phyloP scores from a whole-genome alignment of 148 eudicot species.

The Polygonum aviculare region DNA sequence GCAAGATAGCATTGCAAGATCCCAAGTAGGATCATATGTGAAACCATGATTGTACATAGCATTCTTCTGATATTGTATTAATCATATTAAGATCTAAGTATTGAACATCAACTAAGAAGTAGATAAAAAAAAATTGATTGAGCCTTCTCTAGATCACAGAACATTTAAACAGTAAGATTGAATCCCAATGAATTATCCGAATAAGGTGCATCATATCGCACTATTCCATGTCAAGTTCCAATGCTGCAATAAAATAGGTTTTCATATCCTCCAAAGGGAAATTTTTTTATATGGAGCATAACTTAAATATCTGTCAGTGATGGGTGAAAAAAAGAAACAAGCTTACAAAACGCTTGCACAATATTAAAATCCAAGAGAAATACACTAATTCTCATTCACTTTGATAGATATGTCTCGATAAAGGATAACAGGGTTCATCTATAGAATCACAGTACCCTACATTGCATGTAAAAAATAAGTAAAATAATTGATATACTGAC shows the following conservation, averaged over 20 bases:
- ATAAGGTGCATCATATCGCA: background rate
- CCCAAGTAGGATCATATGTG: background rate
- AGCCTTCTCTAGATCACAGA: background rate
- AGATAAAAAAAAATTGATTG: background rate
- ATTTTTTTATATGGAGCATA: background rate
- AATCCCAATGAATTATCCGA: too few relatives aligned
- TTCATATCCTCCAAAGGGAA: background rate
- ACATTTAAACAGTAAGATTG: background rate
- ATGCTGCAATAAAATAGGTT: background rate
- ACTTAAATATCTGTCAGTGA: background rate
- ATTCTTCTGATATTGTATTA: background rate
- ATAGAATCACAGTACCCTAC: background rate
- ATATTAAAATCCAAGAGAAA: background rate
- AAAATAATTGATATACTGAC: background rate
- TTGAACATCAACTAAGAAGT: background rate
- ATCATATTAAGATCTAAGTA: background rate
- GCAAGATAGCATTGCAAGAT: background rate
- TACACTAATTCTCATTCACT: background rate
- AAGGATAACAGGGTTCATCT: background rate
- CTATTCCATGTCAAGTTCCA: background rate
- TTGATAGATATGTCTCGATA: background rate
- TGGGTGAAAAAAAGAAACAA: background rate
- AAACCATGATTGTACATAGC: too few relatives aligned
- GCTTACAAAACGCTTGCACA: background rate
- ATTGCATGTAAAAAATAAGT: background rate